phyloP scores from a whole-genome alignment of 2,329 filamentous ascomycete species.

The Botrytis sinoallii region DNA sequence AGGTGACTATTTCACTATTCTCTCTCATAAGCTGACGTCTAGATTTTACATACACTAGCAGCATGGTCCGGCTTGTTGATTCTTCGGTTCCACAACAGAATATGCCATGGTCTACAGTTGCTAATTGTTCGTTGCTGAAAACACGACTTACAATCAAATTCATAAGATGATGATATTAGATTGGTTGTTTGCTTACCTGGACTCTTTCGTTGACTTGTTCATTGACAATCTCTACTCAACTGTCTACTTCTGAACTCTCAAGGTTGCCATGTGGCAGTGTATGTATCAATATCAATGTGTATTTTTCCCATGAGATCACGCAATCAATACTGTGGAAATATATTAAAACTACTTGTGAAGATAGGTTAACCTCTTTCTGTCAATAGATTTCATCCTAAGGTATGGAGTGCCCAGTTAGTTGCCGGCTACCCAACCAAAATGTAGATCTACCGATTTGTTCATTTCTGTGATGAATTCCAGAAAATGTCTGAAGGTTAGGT shows the following conservation, averaged over 20 bases:
- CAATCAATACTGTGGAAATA: no score
- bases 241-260: no score
- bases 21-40: background rate
- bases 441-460: background rate
- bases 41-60: background rate
- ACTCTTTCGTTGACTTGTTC: no score
- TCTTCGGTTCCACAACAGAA: no score
- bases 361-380: background rate
- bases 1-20: background rate
- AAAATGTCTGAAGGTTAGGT: background rate
- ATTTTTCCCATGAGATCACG: no score
- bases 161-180: no score
- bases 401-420: background rate
- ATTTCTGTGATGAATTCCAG: background rate
- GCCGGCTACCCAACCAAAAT: background rate
- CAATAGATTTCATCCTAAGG: background rate
- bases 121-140: no score
- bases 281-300: no score
- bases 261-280: no score
- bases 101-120: background rate
- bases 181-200: no score
- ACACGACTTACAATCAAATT: background rate
- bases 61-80: no score
- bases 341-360: background rate
- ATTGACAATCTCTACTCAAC: no score